Base-by-base conservation (phyloP, 2,329 filamentous ascomycete genomes). In the Lachnum nothofagi region DNA sequence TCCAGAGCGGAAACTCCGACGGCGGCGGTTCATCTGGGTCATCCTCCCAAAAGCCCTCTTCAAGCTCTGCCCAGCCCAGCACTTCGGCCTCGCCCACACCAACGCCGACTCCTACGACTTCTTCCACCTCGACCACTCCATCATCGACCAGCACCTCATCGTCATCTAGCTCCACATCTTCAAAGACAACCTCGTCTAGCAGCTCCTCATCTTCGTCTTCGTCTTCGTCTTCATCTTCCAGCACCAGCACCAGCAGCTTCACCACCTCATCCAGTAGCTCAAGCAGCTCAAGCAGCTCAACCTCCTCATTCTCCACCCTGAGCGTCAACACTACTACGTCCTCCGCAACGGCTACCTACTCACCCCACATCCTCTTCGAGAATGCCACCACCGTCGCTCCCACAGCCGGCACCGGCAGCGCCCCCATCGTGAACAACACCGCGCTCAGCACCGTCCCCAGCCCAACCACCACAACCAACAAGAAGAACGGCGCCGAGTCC, bases 1-100 rank as follows among this genome's bases (percentile, higher is more conserved):
- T 77, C 57, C 67, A 70, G n/a, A 59, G 63, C 34, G 67, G 64
- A 4, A 44, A 45, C 35, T 55, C 54, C 5, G 40, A 41, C n/a
- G 42, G 49, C 4, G n/a, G 43, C 24, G 17, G 34, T 2, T 37
- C 34, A 44, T 59, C 60, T 20, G 38, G 48, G 7, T 46, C 50
- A 2, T 37, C 46, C 35, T 17, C 59, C 64, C 20, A 56, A 62
- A 1, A 52, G 63, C n/a, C 48, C 63, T n/a, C n/a, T n/a, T 4
- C 55, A 68, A 25, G 54, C 46, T 8, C 49, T 51, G 29, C 51
- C 54, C 19, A 53, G 2, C 44, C 61, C 35, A 60, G 57, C 16
- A 46, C 61, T 17, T 60, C 59, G 4, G 40, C 59, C 20, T 50
- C 57, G 41, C 52, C 57, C 22, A 52, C 55, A 1, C 24, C 58